Percentiles rank a stretch among this genome's conserved stretches.
These are phyloP conservation scores for Podila clonocystis DNA, from an alignment of 192 early-diverging fungal genomes.

Conservation along the genomic window DNA sequence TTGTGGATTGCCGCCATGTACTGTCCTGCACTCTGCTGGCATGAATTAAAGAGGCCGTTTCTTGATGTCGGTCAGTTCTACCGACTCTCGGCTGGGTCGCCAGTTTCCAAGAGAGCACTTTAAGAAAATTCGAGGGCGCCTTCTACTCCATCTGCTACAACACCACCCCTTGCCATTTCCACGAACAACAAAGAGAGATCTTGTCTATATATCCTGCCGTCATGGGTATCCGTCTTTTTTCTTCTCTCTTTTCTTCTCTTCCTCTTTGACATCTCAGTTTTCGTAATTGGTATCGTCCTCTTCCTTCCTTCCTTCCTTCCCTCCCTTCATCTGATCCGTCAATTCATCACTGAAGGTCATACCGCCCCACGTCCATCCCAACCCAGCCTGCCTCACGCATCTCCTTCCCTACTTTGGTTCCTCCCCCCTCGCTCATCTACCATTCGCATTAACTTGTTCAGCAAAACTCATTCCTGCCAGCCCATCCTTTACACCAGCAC, in stretches of 20 bases:
- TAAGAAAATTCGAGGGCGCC: too few species aligned
- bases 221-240: neutral
- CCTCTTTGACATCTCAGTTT: neutral
- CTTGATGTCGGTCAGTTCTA: too few species aligned
- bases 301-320: neutral
- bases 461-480: too few species aligned
- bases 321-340: neutral
- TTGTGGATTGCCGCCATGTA: too few species aligned
- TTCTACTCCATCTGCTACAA: too few species aligned
- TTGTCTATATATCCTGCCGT: too few species aligned
- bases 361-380: neutral
- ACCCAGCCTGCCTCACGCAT: neutral
- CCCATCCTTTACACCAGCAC: too few species aligned
- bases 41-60: too few species aligned
- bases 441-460: too few species aligned
- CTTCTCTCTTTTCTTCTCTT: constrained; percentile 3
- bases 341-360: neutral
- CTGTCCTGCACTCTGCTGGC: too few species aligned
- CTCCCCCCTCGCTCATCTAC: neutral
- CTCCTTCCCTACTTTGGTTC: neutral
- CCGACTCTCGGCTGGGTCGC: too few species aligned
- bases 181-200: neutral
- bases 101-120: too few species aligned
- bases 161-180: neutral
- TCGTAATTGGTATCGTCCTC: neutral